phyloP scores from a whole-genome alignment of 306 rosid genomes.

The Rosa chinensis region DNA sequence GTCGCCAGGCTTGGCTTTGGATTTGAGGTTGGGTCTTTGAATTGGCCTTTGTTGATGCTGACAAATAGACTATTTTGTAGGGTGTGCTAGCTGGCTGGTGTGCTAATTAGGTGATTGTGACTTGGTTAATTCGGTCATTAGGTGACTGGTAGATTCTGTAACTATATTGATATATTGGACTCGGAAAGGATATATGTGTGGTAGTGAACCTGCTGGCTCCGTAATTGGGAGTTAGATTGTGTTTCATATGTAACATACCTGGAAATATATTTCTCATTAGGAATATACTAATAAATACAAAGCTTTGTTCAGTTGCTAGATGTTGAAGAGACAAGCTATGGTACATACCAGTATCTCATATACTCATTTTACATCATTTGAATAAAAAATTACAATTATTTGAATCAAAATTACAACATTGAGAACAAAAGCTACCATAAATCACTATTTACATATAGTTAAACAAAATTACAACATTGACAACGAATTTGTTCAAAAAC shows the following conservation, averaged over 20 bases:
- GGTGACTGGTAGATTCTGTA: background rate
- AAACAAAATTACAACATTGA: too few species aligned
- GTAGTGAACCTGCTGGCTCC: conserved; percentile 1
- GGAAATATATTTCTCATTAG: background rate
- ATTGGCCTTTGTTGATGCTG: too few species aligned
- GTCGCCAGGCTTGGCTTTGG: conserved; percentile 44
- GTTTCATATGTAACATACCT: background rate
- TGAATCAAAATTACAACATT: too few species aligned
- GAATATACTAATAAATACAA: background rate
- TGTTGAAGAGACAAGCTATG: too few species aligned
- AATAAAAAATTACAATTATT: too few species aligned
- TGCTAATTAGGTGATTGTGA: background rate
- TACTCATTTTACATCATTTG: too few species aligned
- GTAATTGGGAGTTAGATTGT: background rate
- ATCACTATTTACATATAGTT: too few species aligned
- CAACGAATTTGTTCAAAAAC: too few species aligned
- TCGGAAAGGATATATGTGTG: background rate
- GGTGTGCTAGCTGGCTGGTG: too few species aligned
- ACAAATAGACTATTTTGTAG: too few species aligned
- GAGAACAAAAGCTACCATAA: too few species aligned
- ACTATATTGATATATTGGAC: background rate
- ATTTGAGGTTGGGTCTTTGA: conserved; percentile 70
- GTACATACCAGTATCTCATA: too few species aligned
- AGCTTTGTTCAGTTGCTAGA: background rate
- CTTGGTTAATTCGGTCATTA: background rate